phyloP scores from a whole-genome alignment of 164 flowering plant genomes.

The Paratinospora sagittata region DNA sequence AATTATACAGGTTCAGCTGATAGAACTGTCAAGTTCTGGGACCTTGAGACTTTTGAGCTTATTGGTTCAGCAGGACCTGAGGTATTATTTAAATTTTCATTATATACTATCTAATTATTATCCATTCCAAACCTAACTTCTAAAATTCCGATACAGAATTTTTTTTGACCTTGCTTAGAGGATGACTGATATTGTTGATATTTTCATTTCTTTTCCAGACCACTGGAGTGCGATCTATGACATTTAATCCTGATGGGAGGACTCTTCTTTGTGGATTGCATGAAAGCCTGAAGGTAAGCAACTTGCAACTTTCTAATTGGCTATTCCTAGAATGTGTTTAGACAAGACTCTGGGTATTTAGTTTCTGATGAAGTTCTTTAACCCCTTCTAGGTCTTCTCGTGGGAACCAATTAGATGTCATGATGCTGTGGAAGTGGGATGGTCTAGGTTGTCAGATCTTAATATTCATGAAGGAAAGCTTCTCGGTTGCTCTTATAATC shows the following conservation, averaged over 20 bases:
- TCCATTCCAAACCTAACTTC: not conserved
- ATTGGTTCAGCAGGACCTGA: slow-evolving; percentile 97
- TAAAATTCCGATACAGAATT: not conserved
- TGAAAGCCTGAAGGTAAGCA: slow-evolving; percentile 75
- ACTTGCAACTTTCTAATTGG: not conserved
- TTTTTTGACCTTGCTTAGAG: not conserved
- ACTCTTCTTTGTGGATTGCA: slow-evolving; percentile 92
- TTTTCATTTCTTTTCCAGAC: slow-evolving; percentile 41
- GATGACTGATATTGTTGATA: not conserved
- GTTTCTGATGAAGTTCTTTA: not conserved
- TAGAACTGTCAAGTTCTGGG: slow-evolving; percentile 97
- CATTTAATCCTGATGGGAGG: slow-evolving; percentile 96
- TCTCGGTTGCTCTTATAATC: slow-evolving; percentile 96
- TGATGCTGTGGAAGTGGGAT: slow-evolving; percentile 93
- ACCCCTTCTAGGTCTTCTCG: slow-evolving; percentile 58
- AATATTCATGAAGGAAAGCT: slow-evolving; percentile 97
- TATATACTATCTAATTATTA: not conserved
- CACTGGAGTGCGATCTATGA: slow-evolving; percentile 76
- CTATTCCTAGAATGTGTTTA: not conserved
- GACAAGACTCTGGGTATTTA: not conserved
- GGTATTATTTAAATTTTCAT: slow-evolving; percentile 34
- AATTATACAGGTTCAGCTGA: slow-evolving; percentile 81
- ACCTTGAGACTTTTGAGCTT: slow-evolving; percentile 97
- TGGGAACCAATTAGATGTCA: slow-evolving; percentile 96
- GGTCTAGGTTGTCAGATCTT: slow-evolving; percentile 94